Percentiles rank a stretch among this genome's conserved stretches.
Evolutionary conservation across 2,329 filamentous ascomycete genomes (phyloP).

Genomic region (Penicillium polonicum): DNA sequence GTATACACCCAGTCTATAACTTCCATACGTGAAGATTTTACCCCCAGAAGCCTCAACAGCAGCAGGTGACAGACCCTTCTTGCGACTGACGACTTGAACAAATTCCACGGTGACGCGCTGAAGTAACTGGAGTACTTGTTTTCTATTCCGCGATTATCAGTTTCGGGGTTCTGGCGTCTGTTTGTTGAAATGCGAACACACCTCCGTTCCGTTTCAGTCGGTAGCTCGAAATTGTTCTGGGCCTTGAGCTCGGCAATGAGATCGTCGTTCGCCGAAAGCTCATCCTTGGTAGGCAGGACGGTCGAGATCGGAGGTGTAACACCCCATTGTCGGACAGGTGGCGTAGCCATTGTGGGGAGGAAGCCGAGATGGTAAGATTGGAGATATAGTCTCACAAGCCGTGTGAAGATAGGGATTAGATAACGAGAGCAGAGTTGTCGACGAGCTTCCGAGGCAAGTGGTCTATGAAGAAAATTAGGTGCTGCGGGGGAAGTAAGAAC

Average conservation of each 20-base stretch:
- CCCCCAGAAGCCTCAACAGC: constrained; percentile 82
- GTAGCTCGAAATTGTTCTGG: constrained; percentile 88
- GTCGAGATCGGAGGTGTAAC: constrained; percentile 82
- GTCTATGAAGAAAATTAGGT: not conserved
- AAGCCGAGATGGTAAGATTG: not conserved
- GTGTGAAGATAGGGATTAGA: constrained; percentile 21
- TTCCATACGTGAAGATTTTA: constrained; percentile 94
- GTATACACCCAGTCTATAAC: constrained; percentile 90
- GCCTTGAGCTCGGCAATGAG: constrained; percentile 80
- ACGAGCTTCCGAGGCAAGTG: not conserved
- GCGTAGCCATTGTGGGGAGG: constrained; percentile 35
- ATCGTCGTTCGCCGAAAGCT: constrained; percentile 73
- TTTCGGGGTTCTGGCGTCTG: not conserved
- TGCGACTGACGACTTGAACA: constrained; percentile 73
- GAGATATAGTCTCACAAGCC: not conserved
- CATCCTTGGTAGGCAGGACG: constrained; percentile 70
- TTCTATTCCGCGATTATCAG: constrained; percentile 46
- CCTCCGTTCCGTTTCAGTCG: constrained; percentile 80
- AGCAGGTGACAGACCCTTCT: constrained; percentile 70
- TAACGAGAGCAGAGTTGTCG: constrained; percentile 3
- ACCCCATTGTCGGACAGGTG: constrained; percentile 58
- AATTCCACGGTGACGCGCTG: constrained; percentile 82
- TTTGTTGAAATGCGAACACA: constrained; percentile 36
- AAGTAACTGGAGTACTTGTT: constrained; percentile 71
- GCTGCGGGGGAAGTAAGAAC: not conserved